phyloP scores from a whole-genome alignment of 2,329 filamentous ascomycete genomes.

The Trichoderma arundinaceum region DNA sequence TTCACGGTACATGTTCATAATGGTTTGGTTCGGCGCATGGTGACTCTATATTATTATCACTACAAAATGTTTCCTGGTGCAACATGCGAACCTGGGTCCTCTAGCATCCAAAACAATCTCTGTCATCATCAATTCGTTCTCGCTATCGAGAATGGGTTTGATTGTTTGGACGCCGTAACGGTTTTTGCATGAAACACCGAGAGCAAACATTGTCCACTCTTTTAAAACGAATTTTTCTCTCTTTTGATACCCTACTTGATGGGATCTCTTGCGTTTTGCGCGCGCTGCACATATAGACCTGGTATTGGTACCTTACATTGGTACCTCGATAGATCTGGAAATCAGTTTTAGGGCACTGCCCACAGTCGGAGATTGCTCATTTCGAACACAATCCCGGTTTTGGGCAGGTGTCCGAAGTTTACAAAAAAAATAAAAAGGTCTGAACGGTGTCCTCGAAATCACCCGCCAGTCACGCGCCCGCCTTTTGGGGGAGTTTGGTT shows the following conservation, averaged over 20 bases:
- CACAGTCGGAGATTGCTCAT: slow-evolving; percentile 10
- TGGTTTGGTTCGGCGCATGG: slow-evolving; percentile 43
- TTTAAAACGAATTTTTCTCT: slow-evolving; percentile 9
- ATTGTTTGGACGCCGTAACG: background rate
- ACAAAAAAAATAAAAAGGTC: slow-evolving; percentile 25
- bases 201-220: slow-evolving; percentile 24
- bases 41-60: slow-evolving; percentile 27
- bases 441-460: slow-evolving; percentile 11
- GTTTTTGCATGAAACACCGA: background rate
- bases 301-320: slow-evolving; percentile 32
- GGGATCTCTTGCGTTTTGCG: slow-evolving; percentile 28
- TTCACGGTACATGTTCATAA: slow-evolving; percentile 44
- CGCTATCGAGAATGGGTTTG: slow-evolving; percentile 2
- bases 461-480: slow-evolving; percentile 1
- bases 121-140: background rate
- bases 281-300: slow-evolving; percentile 33
- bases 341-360: slow-evolving; percentile 28
- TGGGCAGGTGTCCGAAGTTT: background rate
- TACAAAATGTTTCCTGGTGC: slow-evolving; percentile 27
- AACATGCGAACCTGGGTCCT: background rate
- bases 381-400: background rate
- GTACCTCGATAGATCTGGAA: slow-evolving; percentile 33
- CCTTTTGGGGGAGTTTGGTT: slow-evolving; percentile 8
- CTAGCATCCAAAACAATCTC: background rate
- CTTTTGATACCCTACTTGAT: slow-evolving; percentile 27